Evolutionary conservation across 1,139 yeast genomes (phyloP).

Genomic region (Taiozyma sp.): DNA sequence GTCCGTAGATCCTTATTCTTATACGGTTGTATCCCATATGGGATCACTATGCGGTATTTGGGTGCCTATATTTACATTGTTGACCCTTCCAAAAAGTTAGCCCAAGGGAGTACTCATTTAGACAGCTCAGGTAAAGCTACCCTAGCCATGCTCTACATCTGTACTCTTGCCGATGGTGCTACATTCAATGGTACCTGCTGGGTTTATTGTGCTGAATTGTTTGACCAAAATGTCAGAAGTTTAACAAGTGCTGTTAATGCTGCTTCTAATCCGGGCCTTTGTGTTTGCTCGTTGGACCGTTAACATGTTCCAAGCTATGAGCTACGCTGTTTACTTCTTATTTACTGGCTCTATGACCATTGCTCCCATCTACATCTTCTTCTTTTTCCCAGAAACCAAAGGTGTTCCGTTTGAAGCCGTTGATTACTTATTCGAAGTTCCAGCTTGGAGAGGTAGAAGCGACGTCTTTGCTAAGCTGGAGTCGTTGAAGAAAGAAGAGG

Average conservation of each 20-base stretch:
- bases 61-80: conserved; percentile 44
- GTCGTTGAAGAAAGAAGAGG: background rate
- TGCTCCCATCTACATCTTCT: conserved; percentile 28
- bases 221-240: conserved; percentile 38
- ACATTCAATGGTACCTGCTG: conserved; percentile 48
- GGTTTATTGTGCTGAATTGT: conserved; percentile 42
- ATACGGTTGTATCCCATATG: conserved; percentile 40
- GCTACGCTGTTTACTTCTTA: conserved; percentile 41
- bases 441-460: conserved; percentile 17
- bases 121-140: conserved; percentile 46
- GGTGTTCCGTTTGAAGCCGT: no score
- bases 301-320: conserved; percentile 37
- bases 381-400: conserved; percentile 43
- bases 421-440: conserved; percentile 34
- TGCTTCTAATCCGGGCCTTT: conserved; percentile 42
- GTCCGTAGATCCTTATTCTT: conserved; percentile 38
- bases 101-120: conserved; percentile 13
- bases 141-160: conserved; percentile 41
- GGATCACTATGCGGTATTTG: conserved; percentile 44
- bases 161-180: conserved; percentile 40
- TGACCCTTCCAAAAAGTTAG: conserved; percentile 18
- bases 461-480: conserved; percentile 1
- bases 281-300: conserved; percentile 43
- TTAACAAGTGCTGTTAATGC: conserved; percentile 42
- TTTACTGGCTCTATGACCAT: conserved; percentile 35